Base-by-base conservation (phyloP, 2,329 filamentous ascomycete genomes). In the Pseudogymnoascus destructans region DNA sequence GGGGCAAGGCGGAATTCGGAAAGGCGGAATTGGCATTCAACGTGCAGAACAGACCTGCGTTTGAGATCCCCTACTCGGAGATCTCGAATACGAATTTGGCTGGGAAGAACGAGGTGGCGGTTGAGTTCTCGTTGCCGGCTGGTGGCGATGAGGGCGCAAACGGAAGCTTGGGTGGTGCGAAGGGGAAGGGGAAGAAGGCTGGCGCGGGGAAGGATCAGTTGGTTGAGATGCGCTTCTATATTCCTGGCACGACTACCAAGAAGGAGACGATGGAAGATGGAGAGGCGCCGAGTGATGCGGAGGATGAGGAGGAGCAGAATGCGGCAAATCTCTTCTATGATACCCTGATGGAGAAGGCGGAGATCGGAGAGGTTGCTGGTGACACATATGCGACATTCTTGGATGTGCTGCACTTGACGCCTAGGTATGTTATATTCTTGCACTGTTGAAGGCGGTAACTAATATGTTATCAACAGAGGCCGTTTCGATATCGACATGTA, bases 401-500 rank as follows among this genome's bases (percentile, higher is more conserved):
- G 69, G 93, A 98, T 72, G 88, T 97, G 61, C 77, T 98, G 57
- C 95, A 98, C 76, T 87, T 98, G 68, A 98, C 93, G 10, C 93
- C 93, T 63, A 89, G 87, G 87, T 88, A 74, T 61, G 74, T 66
- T 32, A 68, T 56, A 23, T 30, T 40, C 27, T 2, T 27, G 5
- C 3, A 2, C 1, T 52, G 25, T 52, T 52, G 25, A 52, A 19
- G 25, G 2, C 19, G 9, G 17, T 19, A 59, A 46, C 67, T 73
- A 63, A 72, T 60, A 15, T 52, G 55, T 38, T 15, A 25, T 27
- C 56, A 62, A 61, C 73, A 91, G 93, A 87, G 95, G 93, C 71
- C 92, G 93, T 65, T 98, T 98, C 79, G 93, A 97, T 72, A 95
- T 98, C 74, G 93, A 98, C 72, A 95, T 98, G 87, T 98, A 98